Conservation (phyloP, 2,329 filamentous ascomycete genomes). For the Cadophora sp. region DNA sequence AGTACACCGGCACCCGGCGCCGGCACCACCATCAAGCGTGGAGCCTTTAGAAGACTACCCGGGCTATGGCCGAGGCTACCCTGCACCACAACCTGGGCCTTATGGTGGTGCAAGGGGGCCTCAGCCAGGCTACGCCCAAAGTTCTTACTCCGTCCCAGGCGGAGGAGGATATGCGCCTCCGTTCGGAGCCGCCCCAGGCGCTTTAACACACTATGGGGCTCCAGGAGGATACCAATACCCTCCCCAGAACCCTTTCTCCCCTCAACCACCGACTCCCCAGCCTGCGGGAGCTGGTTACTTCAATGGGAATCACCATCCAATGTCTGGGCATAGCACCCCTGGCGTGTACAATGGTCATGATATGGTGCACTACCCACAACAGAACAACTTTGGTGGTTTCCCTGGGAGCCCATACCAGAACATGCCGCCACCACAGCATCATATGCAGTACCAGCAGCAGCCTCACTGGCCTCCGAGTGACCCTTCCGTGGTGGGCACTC, state of each 20-base stretch:
- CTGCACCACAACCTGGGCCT: constrained; percentile 42
- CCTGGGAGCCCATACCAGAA: constrained; percentile 34
- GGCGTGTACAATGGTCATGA: constrained; percentile 40
- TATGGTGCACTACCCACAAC: constrained; percentile 44
- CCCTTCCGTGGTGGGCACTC: constrained; percentile 31
- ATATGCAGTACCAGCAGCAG: constrained; percentile 35
- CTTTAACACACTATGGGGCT: constrained; percentile 43
- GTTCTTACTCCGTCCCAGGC: constrained; percentile 39
- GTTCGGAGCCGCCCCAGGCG: constrained; percentile 40
- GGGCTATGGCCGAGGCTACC: constrained; percentile 51
- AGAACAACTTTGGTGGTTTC: constrained; percentile 34
- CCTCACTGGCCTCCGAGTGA: constrained; percentile 40
- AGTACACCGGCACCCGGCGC: constrained; percentile 52
- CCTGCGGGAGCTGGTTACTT: constrained; percentile 44
- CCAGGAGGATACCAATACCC: constrained; percentile 39
- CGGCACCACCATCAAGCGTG: constrained; percentile 65
- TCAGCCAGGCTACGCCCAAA: constrained; percentile 42
- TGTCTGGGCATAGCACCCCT: constrained; percentile 43
- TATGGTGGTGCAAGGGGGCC: constrained; percentile 40
- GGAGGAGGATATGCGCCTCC: constrained; percentile 41
- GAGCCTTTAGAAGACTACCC: constrained; percentile 70
- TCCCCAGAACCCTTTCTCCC: constrained; percentile 43
- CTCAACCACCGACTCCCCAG: constrained; percentile 38
- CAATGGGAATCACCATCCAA: constrained; percentile 51
- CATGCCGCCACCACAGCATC: constrained; percentile 34